These are phyloP conservation scores for Prosopis cineraria DNA, from an alignment of 306 rosid species.

Conservation along the genomic window DNA sequence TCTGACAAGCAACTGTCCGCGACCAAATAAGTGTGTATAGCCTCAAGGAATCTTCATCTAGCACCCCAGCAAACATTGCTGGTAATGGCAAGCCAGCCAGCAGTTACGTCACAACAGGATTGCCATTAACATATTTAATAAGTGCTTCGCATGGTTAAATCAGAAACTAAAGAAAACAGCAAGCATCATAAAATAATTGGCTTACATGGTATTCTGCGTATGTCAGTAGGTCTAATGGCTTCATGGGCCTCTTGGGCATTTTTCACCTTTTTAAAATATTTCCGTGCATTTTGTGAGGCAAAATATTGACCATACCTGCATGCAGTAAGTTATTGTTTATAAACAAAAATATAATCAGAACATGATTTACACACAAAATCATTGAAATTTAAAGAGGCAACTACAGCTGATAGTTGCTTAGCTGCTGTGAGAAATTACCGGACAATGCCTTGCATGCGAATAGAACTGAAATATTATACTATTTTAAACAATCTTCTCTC, in stretches of 20 bases:
- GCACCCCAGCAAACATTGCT: slow-evolving; percentile 71
- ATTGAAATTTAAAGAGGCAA: slow-evolving; percentile 22
- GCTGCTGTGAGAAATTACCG: not conserved
- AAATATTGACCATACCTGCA: slow-evolving; percentile 85
- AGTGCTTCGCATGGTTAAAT: slow-evolving; percentile 23
- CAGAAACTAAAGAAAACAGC: slow-evolving; percentile 16
- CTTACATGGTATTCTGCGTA: slow-evolving; percentile 81
- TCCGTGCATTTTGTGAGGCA: slow-evolving; percentile 60
- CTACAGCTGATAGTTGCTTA: not conserved
- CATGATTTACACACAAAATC: slow-evolving; percentile 8
- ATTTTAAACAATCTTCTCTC: not conserved
- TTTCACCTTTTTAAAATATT: slow-evolving; percentile 91
- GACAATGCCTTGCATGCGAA: not conserved
- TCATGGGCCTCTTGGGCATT: slow-evolving; percentile 99
- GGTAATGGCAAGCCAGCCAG: slow-evolving; percentile 48
- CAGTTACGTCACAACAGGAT: slow-evolving; percentile 27
- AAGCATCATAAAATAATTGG: slow-evolving; percentile 14
- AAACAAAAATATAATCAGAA: slow-evolving; percentile 17
- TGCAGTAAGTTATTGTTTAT: slow-evolving; percentile 30
- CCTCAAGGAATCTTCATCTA: slow-evolving; percentile 83
- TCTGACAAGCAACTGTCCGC: slow-evolving; percentile 88
- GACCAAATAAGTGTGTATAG: slow-evolving; percentile 92
- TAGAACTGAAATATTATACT: slow-evolving; percentile 29
- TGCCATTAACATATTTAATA: slow-evolving; percentile 35
- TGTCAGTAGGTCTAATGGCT: slow-evolving; percentile 96